Percentiles rank a stretch among this genome's conserved stretches.
phyloP scores from a whole-genome alignment of 495 filamentous ascomycete species.

The Friedmanniomyces endolithicus region DNA sequence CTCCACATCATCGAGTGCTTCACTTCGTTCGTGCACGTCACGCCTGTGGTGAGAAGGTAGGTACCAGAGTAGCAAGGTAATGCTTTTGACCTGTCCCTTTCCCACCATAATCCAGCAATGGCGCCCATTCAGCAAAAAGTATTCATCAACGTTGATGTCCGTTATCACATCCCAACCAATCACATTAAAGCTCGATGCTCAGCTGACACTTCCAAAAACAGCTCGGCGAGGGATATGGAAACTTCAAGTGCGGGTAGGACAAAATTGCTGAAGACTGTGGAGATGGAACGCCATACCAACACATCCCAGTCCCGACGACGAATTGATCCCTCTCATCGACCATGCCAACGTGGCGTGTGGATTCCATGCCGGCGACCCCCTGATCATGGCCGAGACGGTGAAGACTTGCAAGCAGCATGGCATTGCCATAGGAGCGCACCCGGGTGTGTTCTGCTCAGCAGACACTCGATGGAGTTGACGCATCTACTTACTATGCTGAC shows the following conservation, averaged over 20 bases:
- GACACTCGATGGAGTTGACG: no score
- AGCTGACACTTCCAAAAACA: slow-evolving; percentile 13
- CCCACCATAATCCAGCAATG: slow-evolving; percentile 21
- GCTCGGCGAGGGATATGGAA: slow-evolving; percentile 41
- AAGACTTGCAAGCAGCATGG: slow-evolving; percentile 41
- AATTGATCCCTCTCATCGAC: slow-evolving; percentile 44
- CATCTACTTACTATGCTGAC: not conserved
- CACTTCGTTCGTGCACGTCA: not conserved
- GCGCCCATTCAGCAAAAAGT: slow-evolving; percentile 37
- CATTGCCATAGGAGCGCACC: slow-evolving; percentile 46
- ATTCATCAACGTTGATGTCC: slow-evolving; percentile 38
- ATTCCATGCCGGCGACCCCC: slow-evolving; percentile 47
- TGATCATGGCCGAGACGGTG: slow-evolving; percentile 49
- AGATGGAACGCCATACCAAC: not conserved
- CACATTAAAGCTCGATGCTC: not conserved
- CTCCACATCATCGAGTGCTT: not conserved
- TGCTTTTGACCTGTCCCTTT: not conserved
- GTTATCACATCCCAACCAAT: not conserved
- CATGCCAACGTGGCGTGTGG: slow-evolving; percentile 54
- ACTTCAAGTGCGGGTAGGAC: slow-evolving; percentile 31
- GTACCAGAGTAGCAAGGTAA: not conserved
- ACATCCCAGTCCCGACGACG: slow-evolving; percentile 37
- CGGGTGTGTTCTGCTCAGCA: slow-evolving; percentile 26
- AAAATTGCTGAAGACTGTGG: not conserved
- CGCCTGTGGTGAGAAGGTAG: not conserved